A percentile compares a stretch with the other conserved stretches of the same genome.
Conservation (phyloP, 2,329 filamentous ascomycete species). For the Aspergillus terreus region DNA sequence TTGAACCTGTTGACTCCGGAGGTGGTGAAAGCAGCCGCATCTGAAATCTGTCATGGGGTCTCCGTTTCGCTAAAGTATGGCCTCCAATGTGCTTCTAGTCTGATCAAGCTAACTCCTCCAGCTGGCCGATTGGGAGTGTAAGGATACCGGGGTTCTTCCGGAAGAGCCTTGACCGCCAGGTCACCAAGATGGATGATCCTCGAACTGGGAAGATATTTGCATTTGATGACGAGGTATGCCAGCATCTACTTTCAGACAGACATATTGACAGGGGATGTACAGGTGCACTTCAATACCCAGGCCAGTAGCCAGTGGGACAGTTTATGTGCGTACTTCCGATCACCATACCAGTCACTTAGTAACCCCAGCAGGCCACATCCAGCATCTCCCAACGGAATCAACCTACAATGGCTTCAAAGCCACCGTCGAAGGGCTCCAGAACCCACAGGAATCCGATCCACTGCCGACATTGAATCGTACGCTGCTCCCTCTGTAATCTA, state of each 20-base stretch:
- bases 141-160: conserved; percentile 35
- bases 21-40: conserved; percentile 39
- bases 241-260: neutral
- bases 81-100: conserved; percentile 5
- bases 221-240: conserved; percentile 42
- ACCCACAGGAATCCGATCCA: neutral
- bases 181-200: conserved; percentile 22
- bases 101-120: conserved; percentile 3
- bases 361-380: conserved; percentile 16
- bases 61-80: conserved; percentile 42
- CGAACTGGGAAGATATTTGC: conserved; percentile 29
- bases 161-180: conserved; percentile 28
- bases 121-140: conserved; percentile 27
- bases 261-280: neutral
- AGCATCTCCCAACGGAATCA: conserved; percentile 19
- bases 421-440: conserved; percentile 21
- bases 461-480: conserved; percentile 22
- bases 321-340: conserved; percentile 38
- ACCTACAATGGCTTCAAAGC: conserved; percentile 31
- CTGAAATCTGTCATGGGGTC: conserved; percentile 40
- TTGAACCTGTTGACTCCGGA: conserved; percentile 46
- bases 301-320: conserved; percentile 46
- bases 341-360: conserved; percentile 12
- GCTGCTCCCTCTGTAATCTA: neutral
- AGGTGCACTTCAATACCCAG: conserved; percentile 46